These are phyloP conservation scores for Chenopodium formosanum DNA, from an alignment of 148 eudicot species.

Conservation along the genomic window DNA sequence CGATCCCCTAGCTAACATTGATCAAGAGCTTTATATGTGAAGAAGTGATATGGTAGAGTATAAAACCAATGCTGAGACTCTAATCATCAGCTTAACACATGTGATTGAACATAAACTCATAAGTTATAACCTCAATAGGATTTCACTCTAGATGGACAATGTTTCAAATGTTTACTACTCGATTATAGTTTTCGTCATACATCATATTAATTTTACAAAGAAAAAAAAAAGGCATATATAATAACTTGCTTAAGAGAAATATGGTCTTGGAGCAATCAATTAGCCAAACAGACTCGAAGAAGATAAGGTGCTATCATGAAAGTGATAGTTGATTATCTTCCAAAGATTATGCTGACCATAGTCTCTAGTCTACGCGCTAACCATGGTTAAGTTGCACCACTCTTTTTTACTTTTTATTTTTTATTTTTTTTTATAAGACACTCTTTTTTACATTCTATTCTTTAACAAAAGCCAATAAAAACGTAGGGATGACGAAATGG, in stretches of 20 bases:
- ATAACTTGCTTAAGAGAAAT: constrained; percentile 8
- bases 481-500: constrained; percentile 64
- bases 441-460: neutral
- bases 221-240: neutral
- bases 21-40: no score
- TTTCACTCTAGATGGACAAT: no score
- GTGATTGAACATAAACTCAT: no score
- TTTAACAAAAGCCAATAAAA: constrained; percentile 18
- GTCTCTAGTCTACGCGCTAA: constrained; percentile 13
- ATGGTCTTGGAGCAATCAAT: constrained; percentile 30
- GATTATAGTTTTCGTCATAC: no score
- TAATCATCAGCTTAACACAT: no score
- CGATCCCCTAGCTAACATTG: no score
- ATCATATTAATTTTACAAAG: neutral
- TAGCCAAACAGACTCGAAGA: constrained; percentile 26
- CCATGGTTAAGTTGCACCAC: constrained; percentile 30
- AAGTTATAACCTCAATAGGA: no score
- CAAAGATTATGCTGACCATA: constrained; percentile 22
- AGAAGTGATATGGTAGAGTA: no score
- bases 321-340: constrained; percentile 32
- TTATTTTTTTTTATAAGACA: no score
- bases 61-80: no score
- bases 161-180: no score
- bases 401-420: neutral
- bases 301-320: constrained; percentile 38